These are phyloP conservation scores for Lolium rigidum DNA, from an alignment of 176 grass and related monocot genomes.

Conservation along the genomic window DNA sequence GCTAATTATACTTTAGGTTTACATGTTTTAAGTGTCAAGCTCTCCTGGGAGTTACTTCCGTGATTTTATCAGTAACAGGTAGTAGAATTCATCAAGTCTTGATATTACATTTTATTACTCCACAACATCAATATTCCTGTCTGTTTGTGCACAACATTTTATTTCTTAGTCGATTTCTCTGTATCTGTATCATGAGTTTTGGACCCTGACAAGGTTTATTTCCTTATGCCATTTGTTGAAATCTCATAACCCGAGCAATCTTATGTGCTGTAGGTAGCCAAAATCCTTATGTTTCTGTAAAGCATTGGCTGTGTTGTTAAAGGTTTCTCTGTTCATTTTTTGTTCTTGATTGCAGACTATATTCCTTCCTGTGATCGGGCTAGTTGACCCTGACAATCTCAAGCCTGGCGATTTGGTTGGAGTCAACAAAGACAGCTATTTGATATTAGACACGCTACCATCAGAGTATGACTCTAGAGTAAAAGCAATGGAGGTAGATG, in stretches of 20 bases:
- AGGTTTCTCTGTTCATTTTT: background rate
- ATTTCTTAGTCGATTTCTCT: conserved; percentile 10
- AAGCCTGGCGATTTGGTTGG: conserved; percentile 91
- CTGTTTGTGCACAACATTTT: background rate
- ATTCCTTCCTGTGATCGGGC: conserved; percentile 83
- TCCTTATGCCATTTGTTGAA: background rate
- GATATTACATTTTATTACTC: background rate
- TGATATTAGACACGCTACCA: conserved; percentile 86
- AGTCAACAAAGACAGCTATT: conserved; percentile 89
- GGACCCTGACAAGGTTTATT: background rate
- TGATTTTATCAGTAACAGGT: background rate
- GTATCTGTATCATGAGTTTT: background rate
- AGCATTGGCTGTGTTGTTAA: background rate
- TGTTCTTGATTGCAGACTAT: conserved; percentile 66
- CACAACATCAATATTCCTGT: background rate
- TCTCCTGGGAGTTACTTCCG: background rate
- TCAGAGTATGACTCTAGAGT: conserved; percentile 88
- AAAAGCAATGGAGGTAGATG: conserved; percentile 94
- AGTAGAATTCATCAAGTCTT: background rate
- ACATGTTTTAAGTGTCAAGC: background rate
- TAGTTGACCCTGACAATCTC: conserved; percentile 90
- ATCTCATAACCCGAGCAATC: background rate
- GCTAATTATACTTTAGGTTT: background rate
- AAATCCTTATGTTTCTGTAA: conserved; percentile 2
- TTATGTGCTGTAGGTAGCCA: background rate